Conservation (phyloP, 768 basidiomycete species). For the Leucogyrophana mollusca region DNA sequence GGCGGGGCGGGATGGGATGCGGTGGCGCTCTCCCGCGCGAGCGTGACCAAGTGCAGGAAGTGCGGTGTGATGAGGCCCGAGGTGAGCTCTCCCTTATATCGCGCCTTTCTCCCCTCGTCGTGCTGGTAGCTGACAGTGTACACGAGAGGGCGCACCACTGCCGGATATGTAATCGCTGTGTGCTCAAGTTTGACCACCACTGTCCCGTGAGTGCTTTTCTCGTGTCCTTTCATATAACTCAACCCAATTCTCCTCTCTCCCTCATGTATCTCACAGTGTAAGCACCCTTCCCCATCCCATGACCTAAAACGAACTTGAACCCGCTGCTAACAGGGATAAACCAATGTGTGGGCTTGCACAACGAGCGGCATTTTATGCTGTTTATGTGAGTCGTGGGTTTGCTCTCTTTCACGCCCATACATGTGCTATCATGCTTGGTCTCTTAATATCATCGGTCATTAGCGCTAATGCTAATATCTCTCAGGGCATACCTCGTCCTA, state of each 20-base stretch:
- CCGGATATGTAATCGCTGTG: conserved; percentile 85
- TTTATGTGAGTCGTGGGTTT: conserved; percentile 68
- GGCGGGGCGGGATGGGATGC: conserved; percentile 35
- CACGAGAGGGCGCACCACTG: conserved; percentile 96
- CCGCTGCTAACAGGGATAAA: conserved; percentile 71
- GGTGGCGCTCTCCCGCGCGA: conserved; percentile 50
- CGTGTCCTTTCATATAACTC: conserved; percentile 2
- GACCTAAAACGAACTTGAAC: conserved; percentile 6
- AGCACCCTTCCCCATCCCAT: conserved; percentile 15
- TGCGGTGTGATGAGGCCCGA: conserved; percentile 75
- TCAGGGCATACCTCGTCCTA: conserved; percentile 78
- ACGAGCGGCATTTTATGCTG: conserved; percentile 93
- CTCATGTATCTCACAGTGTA: conserved; percentile 34
- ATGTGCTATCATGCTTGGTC: not conserved
- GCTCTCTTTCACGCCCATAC: not conserved
- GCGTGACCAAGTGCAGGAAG: conserved; percentile 60
- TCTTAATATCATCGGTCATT: no score
- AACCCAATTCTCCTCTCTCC: not conserved
- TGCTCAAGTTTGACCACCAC: conserved; percentile 89
- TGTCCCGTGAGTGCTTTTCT: conserved; percentile 66
- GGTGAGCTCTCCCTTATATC: conserved; percentile 41
- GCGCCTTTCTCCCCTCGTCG: not conserved
- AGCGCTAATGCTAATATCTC: not conserved
- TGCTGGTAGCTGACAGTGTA: conserved; percentile 15
- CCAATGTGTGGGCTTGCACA: conserved; percentile 94